Evolutionary conservation across 306 rosid genomes (phyloP), one percentile per base, ranked within the genome.

Genomic region (Hylodesmum podocarpum): DNA sequence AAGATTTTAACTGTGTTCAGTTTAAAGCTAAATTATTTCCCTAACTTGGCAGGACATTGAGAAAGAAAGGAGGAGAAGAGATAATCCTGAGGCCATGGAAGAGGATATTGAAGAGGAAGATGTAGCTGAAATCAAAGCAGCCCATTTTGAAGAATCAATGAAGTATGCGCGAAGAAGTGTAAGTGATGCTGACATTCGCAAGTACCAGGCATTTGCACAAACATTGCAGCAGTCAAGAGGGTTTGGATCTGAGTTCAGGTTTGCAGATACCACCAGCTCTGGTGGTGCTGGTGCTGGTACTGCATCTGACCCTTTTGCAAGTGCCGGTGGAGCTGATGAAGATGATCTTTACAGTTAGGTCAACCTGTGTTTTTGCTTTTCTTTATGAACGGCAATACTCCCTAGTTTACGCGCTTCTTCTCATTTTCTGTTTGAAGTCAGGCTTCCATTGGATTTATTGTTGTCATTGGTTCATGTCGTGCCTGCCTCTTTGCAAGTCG

Each of bases 151-250:
- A 81, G 99, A 95, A 62, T 95, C 99, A 1, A 95, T 95, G 99
- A 95, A 95, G 75, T 95, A 86, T 46, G 99, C 99, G 2, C 91
- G 99, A 33, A 83, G 99, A 82, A 92, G 97, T 84, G 99, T 95
- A 3, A 95, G 99, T 8, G 97, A 95, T 58, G 97, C 97, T 0
- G 99, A 95, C 81, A 95, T 95, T 71, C 99, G 99, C 81, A 95
- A 95, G 73, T 95, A 95, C 86, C 97, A 95, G 82, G 92, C 97
- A 8, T 95, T 95, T 72, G 99, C 99, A 1, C 99, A 92, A 69
- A 95, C 99, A 57, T 83, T 95, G 83, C 99, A 95, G 96, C 99
- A 95, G 82, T 95, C 99, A 0, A 90, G 99, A 88, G 99, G 99
- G 29, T 90, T 95, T 67, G 99, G 99, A 67, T 46, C 86, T 0